These are phyloP conservation scores for Hymenoscyphus fructigenus DNA, from an alignment of 2,329 filamentous ascomycete genomes.

Conservation along the genomic window DNA sequence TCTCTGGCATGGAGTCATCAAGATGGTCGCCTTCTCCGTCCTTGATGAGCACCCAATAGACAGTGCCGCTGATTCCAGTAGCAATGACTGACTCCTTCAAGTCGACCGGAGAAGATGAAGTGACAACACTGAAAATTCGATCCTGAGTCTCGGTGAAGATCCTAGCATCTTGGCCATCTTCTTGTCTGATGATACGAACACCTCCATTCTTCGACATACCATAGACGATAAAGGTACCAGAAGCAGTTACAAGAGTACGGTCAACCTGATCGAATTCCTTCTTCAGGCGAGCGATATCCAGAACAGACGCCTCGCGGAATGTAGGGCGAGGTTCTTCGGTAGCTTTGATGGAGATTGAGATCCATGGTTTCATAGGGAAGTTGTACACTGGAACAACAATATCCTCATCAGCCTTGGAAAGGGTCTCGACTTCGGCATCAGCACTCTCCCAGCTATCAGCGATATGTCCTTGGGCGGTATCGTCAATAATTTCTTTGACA, in stretches of 20 bases:
- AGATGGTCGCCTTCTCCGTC: constrained; percentile 77
- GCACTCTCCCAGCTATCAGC: constrained; percentile 93
- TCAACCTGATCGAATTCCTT: constrained; percentile 98
- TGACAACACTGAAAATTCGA: constrained; percentile 89
- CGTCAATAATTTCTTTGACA: constrained; percentile 58
- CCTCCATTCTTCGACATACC: constrained; percentile 92
- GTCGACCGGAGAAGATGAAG: constrained; percentile 67
- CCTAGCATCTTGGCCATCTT: constrained; percentile 87
- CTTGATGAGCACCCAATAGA: constrained; percentile 90
- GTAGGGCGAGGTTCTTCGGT: constrained; percentile 55
- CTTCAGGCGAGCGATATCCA: constrained; percentile 92
- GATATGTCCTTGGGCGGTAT: constrained; percentile 54
- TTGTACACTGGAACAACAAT: constrained; percentile 80
- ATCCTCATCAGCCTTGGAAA: constrained; percentile 65
- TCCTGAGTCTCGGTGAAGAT: constrained; percentile 90
- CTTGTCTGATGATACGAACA: constrained; percentile 89
- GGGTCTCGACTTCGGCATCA: constrained; percentile 66
- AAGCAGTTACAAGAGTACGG: constrained; percentile 86
- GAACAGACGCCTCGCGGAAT: constrained; percentile 77
- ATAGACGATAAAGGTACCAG: constrained; percentile 89
- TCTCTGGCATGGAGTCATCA: constrained; percentile 75
- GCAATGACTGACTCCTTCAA: constrained; percentile 80
- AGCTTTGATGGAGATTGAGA: constrained; percentile 75
- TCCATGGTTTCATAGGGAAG: constrained; percentile 96
- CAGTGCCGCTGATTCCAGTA: constrained; percentile 89